phyloP scores from a whole-genome alignment of 1,139 yeast genomes.

The Suhomyces yuchorum region DNA sequence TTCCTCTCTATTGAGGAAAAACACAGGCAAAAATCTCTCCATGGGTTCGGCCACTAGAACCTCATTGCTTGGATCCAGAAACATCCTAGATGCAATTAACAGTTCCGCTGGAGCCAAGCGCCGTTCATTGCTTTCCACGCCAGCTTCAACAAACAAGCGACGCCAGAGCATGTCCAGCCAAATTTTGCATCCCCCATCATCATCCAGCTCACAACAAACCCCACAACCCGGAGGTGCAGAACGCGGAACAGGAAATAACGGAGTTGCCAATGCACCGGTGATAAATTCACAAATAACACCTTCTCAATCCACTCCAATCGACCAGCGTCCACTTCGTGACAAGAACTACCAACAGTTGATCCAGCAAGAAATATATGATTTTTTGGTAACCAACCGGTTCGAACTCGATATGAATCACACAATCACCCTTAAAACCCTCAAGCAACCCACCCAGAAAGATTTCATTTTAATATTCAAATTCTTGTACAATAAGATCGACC shows the following conservation, averaged over 20 bases:
- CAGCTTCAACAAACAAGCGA: slow-evolving; percentile 39
- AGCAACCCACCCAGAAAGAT: slow-evolving; percentile 86
- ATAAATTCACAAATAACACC: slow-evolving; percentile 9
- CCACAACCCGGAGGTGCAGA: slow-evolving; percentile 17
- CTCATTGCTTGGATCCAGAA: slow-evolving; percentile 27
- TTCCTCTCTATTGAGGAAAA: slow-evolving; percentile 32
- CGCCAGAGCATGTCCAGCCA: slow-evolving; percentile 29
- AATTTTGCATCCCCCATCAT: slow-evolving; percentile 10
- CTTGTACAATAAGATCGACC: slow-evolving; percentile 75
- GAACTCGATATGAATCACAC: slow-evolving; percentile 76
- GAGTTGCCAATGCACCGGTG: slow-evolving; percentile 11
- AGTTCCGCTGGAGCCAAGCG: slow-evolving; percentile 26
- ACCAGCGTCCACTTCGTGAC: slow-evolving; percentile 80
- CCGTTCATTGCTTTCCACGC: slow-evolving; percentile 41
- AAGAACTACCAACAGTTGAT: slow-evolving; percentile 63
- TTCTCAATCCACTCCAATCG: slow-evolving; percentile 28
- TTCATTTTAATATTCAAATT: slow-evolving; percentile 79
- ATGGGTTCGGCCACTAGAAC: slow-evolving; percentile 41
- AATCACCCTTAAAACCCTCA: slow-evolving; percentile 63
- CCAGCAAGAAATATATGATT: slow-evolving; percentile 69
- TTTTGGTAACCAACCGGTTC: slow-evolving; percentile 61
- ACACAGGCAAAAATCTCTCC: slow-evolving; percentile 35
- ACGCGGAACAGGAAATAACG: slow-evolving; percentile 6
- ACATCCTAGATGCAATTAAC: slow-evolving; percentile 16
- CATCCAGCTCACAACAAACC: slow-evolving; percentile 20